phyloP scores from a whole-genome alignment of 2,329 filamentous ascomycete species.

The Xylaria sp. region DNA sequence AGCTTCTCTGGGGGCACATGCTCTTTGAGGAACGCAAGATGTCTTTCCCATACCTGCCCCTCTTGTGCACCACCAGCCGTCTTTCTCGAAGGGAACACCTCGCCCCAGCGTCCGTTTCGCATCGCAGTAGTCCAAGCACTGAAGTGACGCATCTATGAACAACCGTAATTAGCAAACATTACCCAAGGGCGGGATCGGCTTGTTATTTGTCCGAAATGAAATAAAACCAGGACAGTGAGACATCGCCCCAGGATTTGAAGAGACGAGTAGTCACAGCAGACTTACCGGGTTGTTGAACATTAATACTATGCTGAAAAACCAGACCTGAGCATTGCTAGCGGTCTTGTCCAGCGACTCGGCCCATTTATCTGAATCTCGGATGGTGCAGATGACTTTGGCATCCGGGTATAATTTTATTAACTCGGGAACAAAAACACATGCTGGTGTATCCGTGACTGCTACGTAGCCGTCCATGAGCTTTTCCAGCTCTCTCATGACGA shows the following conservation, averaged over 20 bases:
- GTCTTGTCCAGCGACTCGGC: conserved; percentile 34
- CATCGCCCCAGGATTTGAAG: too few relatives aligned
- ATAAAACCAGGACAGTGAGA: too few relatives aligned
- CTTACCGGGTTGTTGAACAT: conserved; percentile 30
- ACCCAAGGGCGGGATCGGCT: neutral
- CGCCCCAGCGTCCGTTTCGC: conserved; percentile 31
- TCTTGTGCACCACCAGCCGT: conserved; percentile 10
- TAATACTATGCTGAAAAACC: conserved; percentile 28
- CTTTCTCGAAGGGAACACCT: conserved; percentile 30
- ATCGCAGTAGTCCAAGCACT: conserved; percentile 27
- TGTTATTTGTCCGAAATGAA: neutral
- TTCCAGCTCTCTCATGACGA: conserved; percentile 22
- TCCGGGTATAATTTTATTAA: conserved; percentile 39
- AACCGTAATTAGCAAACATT: conserved; percentile 6
- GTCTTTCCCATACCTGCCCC: conserved; percentile 31
- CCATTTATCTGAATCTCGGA: conserved; percentile 38
- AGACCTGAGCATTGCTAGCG: conserved; percentile 29
- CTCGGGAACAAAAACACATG: conserved; percentile 37
- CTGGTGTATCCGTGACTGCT: conserved; percentile 38
- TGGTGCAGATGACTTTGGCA: conserved; percentile 40
- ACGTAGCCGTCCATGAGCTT: conserved; percentile 37
- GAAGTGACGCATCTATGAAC: conserved; percentile 31
- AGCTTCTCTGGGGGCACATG: conserved; percentile 33
- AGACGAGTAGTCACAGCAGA: neutral
- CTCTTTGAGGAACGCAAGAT: conserved; percentile 34